Conservation (phyloP, 768 basidiomycete species). For the Tricholoma flavovirens region DNA sequence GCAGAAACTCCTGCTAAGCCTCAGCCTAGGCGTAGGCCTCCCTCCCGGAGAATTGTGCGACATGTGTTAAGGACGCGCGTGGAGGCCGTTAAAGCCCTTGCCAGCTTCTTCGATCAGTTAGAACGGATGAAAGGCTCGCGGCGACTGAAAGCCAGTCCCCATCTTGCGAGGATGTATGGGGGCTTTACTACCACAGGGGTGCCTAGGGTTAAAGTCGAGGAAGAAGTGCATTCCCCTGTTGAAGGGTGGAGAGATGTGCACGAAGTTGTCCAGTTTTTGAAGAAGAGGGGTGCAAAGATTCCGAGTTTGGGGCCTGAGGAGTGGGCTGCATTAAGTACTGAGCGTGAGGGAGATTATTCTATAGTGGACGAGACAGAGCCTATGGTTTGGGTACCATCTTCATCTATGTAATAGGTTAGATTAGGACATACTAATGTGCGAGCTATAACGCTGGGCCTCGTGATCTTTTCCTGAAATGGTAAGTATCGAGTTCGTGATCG, state of each 20-base stretch:
- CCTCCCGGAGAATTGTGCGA: slow-evolving; percentile 79
- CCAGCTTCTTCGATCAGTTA: slow-evolving; percentile 64
- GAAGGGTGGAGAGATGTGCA: slow-evolving; percentile 58
- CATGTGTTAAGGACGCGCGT: slow-evolving; percentile 86
- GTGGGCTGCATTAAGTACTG: slow-evolving; percentile 69
- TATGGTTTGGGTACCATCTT: slow-evolving; percentile 9
- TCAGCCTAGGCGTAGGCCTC: slow-evolving; percentile 44
- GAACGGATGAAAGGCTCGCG: slow-evolving; percentile 32
- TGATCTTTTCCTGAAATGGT: background rate
- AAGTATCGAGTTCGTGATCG: slow-evolving; percentile 7
- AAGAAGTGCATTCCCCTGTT: slow-evolving; percentile 13
- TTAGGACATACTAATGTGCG: too few species aligned
- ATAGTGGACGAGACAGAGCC: slow-evolving; percentile 26
- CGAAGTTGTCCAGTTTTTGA: slow-evolving; percentile 73
- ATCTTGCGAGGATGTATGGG: slow-evolving; percentile 46
- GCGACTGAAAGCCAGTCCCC: slow-evolving; percentile 40
- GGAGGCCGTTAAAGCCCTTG: slow-evolving; percentile 74
- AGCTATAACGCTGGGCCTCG: background rate
- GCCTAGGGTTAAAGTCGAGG: slow-evolving; percentile 19
- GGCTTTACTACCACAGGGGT: slow-evolving; percentile 34
- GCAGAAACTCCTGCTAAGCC: slow-evolving; percentile 37
- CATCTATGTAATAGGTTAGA: background rate
- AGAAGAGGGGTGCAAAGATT: slow-evolving; percentile 67
- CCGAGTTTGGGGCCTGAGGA: slow-evolving; percentile 44
- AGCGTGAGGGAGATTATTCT: slow-evolving; percentile 48